A percentile compares a stretch with the other conserved stretches of the same genome.
phyloP scores from a whole-genome alignment of 257 asterid genomes.

The Solanum raphanifolium region DNA sequence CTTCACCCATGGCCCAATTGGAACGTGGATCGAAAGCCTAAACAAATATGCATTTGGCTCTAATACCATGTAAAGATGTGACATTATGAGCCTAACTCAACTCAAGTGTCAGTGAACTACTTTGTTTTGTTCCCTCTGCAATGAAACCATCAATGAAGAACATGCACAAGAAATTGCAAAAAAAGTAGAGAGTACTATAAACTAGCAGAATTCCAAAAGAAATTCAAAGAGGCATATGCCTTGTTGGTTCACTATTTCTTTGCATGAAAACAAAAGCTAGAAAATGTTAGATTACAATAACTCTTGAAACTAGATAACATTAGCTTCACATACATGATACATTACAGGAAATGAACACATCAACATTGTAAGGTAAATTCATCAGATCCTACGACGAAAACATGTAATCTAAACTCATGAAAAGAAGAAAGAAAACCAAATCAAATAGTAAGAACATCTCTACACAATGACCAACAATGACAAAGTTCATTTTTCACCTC shows the following conservation, averaged over 20 bases:
- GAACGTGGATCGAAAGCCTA: background rate
- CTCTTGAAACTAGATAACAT: background rate
- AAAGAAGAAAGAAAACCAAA: background rate
- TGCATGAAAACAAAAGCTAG: background rate
- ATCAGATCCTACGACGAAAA: background rate
- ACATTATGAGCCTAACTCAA: background rate
- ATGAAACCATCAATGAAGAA: background rate
- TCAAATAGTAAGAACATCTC: conserved; percentile 3
- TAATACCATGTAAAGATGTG: background rate
- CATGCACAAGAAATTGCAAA: background rate
- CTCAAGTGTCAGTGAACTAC: background rate
- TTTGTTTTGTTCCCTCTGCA: background rate
- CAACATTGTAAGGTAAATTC: background rate
- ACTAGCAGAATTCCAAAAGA: background rate
- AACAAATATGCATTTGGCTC: background rate
- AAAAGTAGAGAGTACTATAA: background rate
- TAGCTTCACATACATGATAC: background rate
- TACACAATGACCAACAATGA: conserved; percentile 4
- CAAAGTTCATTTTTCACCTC: conserved; percentile 6
- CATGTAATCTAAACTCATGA: background rate
- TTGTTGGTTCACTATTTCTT: background rate
- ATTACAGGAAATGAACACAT: background rate
- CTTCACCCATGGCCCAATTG: background rate
- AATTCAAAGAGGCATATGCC: background rate
- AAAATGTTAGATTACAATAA: background rate